These are phyloP conservation scores for Mucor velutinosus DNA, from an alignment of 371 early-diverging fungal genomes.

Conservation along the genomic window DNA sequence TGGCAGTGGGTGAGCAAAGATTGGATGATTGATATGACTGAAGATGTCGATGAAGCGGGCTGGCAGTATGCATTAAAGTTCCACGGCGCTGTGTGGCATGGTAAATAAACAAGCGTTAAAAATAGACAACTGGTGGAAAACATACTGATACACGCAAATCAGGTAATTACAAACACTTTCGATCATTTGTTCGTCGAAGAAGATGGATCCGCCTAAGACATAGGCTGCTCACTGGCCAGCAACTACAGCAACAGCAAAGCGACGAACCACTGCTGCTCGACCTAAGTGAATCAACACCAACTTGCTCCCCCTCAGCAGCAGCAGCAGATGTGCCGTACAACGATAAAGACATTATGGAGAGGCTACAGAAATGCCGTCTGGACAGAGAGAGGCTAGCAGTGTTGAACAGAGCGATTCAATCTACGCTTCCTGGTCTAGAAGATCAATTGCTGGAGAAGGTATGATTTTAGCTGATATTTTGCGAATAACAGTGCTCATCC, in stretches of 20 bases:
- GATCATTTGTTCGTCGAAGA: conserved; percentile 66
- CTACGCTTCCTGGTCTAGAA: conserved; percentile 11
- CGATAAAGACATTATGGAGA: conserved; percentile 8
- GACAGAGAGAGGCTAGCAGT: conserved; percentile 44
- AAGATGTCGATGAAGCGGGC: conserved; percentile 65
- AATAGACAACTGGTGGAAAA: background rate
- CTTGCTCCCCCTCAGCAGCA: background rate
- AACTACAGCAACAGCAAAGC: background rate
- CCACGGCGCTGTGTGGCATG: conserved; percentile 54
- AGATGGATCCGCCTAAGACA: conserved; percentile 64
- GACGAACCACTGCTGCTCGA: background rate
- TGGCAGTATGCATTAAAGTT: conserved; percentile 57
- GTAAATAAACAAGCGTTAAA: conserved; percentile 16
- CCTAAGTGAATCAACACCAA: background rate
- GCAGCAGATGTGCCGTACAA: background rate
- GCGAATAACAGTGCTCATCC: background rate
- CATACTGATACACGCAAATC: background rate
- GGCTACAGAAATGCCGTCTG: conserved; percentile 28
- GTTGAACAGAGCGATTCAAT: conserved; percentile 15
- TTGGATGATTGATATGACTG: conserved; percentile 74
- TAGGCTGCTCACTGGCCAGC: conserved; percentile 1
- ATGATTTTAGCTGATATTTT: background rate
- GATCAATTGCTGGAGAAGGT: conserved; percentile 19
- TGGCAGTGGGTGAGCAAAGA: conserved; percentile 69
- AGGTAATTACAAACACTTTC: conserved; percentile 57